phyloP scores from a whole-genome alignment of 306 rosid genomes.

The Carpinus fangiana region DNA sequence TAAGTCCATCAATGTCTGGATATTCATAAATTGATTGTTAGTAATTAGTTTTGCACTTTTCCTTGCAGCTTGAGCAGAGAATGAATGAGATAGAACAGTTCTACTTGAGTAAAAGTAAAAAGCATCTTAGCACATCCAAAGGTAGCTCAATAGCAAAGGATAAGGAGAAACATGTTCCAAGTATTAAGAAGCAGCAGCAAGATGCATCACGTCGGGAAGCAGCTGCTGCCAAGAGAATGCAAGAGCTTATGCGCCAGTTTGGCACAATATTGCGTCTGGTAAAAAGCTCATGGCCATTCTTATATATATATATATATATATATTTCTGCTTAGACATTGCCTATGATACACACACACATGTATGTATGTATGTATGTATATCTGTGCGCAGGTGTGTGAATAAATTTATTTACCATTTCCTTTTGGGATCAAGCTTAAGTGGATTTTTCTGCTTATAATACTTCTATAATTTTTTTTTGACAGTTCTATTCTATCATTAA shows the following conservation, averaged over 20 bases:
- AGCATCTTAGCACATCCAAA: conserved; percentile 49
- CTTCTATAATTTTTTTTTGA: background rate
- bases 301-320: background rate
- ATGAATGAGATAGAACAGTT: conserved; percentile 60
- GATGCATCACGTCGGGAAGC: conserved; percentile 77
- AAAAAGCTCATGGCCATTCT: conserved; percentile 15
- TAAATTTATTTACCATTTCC: background rate
- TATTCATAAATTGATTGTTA: conserved; percentile 3
- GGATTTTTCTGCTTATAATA: background rate
- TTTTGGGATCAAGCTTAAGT: background rate
- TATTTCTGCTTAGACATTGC: conserved; percentile 1
- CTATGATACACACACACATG: background rate
- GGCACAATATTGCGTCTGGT: conserved; percentile 87
- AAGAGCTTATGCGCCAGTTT: conserved; percentile 83
- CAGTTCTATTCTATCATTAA: background rate
- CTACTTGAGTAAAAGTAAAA: conserved; percentile 41
- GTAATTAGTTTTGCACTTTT: conserved; percentile 5
- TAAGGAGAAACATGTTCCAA: conserved; percentile 65
- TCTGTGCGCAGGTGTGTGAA: background rate
- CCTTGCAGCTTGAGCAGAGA: conserved; percentile 68
- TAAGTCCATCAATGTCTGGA: conserved; percentile 12
- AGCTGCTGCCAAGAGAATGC: conserved; percentile 88
- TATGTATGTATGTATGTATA: background rate
- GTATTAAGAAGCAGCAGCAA: conserved; percentile 75
- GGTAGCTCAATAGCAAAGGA: conserved; percentile 57